These are phyloP conservation scores for Edaphochlamys debaryana DNA, from an alignment of 139 green algal genomes.

Conservation along the genomic window DNA sequence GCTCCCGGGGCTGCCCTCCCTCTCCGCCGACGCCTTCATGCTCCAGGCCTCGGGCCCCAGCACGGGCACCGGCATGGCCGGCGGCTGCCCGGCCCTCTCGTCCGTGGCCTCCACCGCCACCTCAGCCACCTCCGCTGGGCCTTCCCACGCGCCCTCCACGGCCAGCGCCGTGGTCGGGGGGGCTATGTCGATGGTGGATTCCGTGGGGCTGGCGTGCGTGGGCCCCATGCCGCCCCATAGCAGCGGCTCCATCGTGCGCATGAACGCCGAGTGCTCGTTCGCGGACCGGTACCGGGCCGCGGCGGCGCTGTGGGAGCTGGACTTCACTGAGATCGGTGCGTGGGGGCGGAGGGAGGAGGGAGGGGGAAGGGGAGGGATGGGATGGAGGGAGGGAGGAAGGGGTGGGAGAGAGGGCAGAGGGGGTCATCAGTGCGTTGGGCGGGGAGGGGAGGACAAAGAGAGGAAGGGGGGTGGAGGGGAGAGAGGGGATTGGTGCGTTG, in stretches of 20 bases:
- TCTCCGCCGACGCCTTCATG: neutral
- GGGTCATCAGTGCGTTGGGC: too few relatives aligned
- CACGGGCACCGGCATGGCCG: too few relatives aligned
- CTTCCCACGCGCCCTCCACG: slow-evolving; percentile 1
- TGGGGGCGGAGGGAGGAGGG: neutral
- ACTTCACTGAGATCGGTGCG: slow-evolving; percentile 56
- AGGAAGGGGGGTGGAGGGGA: too few relatives aligned
- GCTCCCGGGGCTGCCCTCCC: too few relatives aligned
- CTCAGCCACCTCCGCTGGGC: neutral
- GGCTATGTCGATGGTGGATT: neutral
- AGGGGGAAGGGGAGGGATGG: neutral
- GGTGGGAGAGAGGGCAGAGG: neutral
- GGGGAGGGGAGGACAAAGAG: too few relatives aligned
- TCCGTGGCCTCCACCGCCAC: neutral
- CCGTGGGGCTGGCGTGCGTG: neutral
- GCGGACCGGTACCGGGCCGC: slow-evolving; percentile 55
- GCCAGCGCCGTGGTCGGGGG: too few relatives aligned
- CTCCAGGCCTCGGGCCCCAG: too few relatives aligned
- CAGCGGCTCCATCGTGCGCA: neutral
- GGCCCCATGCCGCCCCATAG: too few relatives aligned
- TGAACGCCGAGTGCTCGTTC: slow-evolving; percentile 1
- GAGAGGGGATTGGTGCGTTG: too few relatives aligned
- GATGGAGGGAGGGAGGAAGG: neutral
- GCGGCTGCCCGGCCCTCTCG: too few relatives aligned
- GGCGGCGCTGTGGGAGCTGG: slow-evolving; percentile 65